These are phyloP conservation scores for Xylariaceae sp. DNA, from an alignment of 2,329 filamentous ascomycete genomes.

Conservation along the genomic window DNA sequence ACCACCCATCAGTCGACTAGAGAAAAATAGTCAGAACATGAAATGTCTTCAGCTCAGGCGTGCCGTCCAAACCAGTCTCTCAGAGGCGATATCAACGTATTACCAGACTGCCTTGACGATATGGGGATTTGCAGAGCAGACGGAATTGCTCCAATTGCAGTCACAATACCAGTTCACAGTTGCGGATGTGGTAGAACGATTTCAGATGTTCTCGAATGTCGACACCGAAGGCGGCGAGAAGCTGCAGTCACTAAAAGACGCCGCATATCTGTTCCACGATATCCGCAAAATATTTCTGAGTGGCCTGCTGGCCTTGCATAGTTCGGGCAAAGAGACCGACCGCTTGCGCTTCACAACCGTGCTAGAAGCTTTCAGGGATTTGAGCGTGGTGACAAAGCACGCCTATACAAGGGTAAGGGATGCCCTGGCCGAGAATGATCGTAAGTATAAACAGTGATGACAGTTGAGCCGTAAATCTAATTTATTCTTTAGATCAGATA, in stretches of 20 bases:
- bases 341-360: conserved; percentile 73
- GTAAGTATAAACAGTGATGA: conserved; percentile 42
- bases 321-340: conserved; percentile 70
- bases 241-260: conserved; percentile 72
- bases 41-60: conserved; percentile 76
- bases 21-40: conserved; percentile 72
- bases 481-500: conserved; percentile 10
- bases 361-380: conserved; percentile 63
- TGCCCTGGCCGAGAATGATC: conserved; percentile 74
- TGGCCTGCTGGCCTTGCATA: conserved; percentile 80
- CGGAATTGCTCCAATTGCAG: conserved; percentile 85
- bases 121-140: conserved; percentile 67
- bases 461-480: neutral
- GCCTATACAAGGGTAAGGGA: conserved; percentile 61
- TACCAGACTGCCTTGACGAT: conserved; percentile 63
- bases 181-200: conserved; percentile 65
- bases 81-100: conserved; percentile 64
- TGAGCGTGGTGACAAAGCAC: conserved; percentile 56
- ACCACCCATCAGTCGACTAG: conserved; percentile 85
- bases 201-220: conserved; percentile 56
- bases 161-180: conserved; percentile 80
- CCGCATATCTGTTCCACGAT: conserved; percentile 73
- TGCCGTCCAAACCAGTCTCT: conserved; percentile 64
- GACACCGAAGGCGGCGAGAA: conserved; percentile 72
- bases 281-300: conserved; percentile 82